phyloP scores from a whole-genome alignment of 768 basidiomycete species.

The Albatrellus ellisii region DNA sequence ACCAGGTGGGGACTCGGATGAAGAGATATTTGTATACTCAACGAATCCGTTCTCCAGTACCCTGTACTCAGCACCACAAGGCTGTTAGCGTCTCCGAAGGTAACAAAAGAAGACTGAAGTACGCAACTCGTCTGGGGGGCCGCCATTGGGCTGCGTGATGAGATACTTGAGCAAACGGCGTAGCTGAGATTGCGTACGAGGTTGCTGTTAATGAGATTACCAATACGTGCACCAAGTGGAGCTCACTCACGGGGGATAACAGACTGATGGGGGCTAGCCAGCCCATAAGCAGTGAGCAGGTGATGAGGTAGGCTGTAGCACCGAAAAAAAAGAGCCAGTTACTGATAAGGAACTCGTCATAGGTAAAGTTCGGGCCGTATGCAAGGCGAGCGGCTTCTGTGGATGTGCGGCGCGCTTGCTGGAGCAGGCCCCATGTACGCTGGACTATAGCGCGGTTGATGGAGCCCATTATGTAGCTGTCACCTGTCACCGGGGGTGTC shows the following conservation, averaged over 20 bases:
- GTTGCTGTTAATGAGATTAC: too few relatives aligned
- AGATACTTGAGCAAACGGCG: conserved; percentile 42
- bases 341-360: conserved; percentile 54
- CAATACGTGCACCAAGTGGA: too few relatives aligned
- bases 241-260: too few relatives aligned
- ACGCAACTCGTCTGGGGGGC: conserved; percentile 55
- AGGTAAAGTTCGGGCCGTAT: conserved; percentile 66
- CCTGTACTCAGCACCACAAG: conserved; percentile 21
- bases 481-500: conserved; percentile 23
- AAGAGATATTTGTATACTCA: conserved; percentile 57
- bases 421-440: conserved; percentile 40
- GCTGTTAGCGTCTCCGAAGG: not conserved
- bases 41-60: conserved; percentile 46
- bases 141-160: conserved; percentile 41
- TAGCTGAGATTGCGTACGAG: too few relatives aligned
- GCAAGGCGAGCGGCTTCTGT: conserved; percentile 8
- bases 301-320: too few relatives aligned
- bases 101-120: not conserved
- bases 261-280: too few relatives aligned
- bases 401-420: conserved; percentile 7
- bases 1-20: conserved; percentile 25
- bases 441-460: conserved; percentile 38
- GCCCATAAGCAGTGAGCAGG: too few relatives aligned
- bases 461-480: conserved; percentile 30
- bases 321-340: conserved; percentile 27